Conservation (phyloP, 2,329 filamentous ascomycete species). For the Neopestalotiopsis sp. region DNA sequence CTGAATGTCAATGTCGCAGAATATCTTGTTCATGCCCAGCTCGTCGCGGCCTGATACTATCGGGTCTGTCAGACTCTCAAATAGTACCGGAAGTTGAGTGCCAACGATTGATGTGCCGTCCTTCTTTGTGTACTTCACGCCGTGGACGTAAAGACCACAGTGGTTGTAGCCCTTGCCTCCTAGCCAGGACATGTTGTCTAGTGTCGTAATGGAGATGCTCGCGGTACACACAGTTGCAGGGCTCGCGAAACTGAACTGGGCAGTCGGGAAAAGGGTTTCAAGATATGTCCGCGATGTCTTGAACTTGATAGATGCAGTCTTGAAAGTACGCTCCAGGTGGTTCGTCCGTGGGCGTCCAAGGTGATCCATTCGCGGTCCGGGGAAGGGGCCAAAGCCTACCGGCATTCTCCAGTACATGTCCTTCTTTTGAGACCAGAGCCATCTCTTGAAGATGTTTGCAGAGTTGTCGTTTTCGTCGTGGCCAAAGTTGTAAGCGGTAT, state of each 20-base stretch:
- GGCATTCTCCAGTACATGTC: constrained; percentile 50
- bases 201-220: constrained; percentile 46
- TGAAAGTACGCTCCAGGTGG: constrained; percentile 42
- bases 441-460: constrained; percentile 53
- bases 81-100: constrained; percentile 61
- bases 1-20: constrained; percentile 53
- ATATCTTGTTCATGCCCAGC: constrained; percentile 66
- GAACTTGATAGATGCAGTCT: constrained; percentile 54
- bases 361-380: constrained; percentile 47
- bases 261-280: constrained; percentile 52
- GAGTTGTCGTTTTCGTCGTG: constrained; percentile 65
- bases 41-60: constrained; percentile 66
- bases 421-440: constrained; percentile 46
- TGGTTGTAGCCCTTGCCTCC: constrained; percentile 64
- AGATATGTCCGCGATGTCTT: constrained; percentile 55
- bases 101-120: constrained; percentile 54
- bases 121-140: constrained; percentile 59
- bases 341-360: constrained; percentile 28
- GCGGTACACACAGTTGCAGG: constrained; percentile 51
- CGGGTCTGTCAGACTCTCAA: constrained; percentile 64
- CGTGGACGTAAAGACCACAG: constrained; percentile 67
- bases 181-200: constrained; percentile 64
- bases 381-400: constrained; percentile 51
- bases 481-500: constrained; percentile 58
- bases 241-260: constrained; percentile 45